Evolutionary conservation across 805 yeast genomes (phyloP).

Genomic region (Groenewaldozyma tartarivorans): DNA sequence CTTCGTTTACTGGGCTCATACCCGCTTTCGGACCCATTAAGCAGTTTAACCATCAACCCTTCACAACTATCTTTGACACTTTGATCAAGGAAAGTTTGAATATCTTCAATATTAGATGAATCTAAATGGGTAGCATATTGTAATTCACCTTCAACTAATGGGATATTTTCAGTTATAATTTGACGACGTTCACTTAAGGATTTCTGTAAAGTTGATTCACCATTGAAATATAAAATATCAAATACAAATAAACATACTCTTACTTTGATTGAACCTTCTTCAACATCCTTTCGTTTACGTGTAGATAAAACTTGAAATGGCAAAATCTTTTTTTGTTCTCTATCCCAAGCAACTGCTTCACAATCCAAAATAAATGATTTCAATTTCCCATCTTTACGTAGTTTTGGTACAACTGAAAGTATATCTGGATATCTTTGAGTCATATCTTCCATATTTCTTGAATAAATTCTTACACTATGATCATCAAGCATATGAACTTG

Average conservation of each 20-base stretch:
- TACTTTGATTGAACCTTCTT: constrained; percentile 77
- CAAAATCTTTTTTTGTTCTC: constrained; percentile 61
- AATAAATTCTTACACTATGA: constrained; percentile 59
- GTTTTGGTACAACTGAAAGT: constrained; percentile 52
- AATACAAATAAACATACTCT: constrained; percentile 89
- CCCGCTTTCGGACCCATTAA: constrained; percentile 68
- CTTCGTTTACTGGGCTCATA: constrained; percentile 95
- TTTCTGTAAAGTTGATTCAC: constrained; percentile 55
- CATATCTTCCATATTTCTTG: constrained; percentile 96
- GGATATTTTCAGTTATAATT: constrained; percentile 46
- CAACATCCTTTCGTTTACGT: constrained; percentile 88
- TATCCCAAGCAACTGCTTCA: constrained; percentile 98
- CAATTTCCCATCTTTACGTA: constrained; percentile 30
- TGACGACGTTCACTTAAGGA: constrained; percentile 65
- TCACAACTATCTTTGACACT: constrained; percentile 87
- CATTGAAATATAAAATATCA: constrained; percentile 71
- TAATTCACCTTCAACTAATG: constrained; percentile 64
- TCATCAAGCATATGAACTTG: constrained; percentile 74
- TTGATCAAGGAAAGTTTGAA: constrained; percentile 78
- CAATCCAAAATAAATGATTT: constrained; percentile 75
- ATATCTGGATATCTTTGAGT: constrained; percentile 92
- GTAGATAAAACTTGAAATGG: constrained; percentile 94
- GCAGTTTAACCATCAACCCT: constrained; percentile 89
- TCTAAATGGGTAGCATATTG: constrained; percentile 69
- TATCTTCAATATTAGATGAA: constrained; percentile 58